Evolutionary conservation across 768 basidiomycete genomes (phyloP).

Genomic region (Lactarius trivialis): DNA sequence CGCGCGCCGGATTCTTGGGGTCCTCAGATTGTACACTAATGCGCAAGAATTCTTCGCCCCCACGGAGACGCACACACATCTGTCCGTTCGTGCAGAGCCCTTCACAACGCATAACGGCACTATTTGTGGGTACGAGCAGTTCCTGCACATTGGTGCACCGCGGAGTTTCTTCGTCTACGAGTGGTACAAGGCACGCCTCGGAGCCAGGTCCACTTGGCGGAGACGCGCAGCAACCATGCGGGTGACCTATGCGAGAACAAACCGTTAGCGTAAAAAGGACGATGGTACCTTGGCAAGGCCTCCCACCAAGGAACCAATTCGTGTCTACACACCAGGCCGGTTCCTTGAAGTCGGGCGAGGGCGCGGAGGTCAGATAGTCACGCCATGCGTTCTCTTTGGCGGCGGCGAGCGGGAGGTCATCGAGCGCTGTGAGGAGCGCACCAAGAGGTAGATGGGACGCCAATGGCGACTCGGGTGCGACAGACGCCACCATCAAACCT

Average conservation of each 20-base stretch:
- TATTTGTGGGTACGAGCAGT: conserved; percentile 33
- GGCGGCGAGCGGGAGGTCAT: conserved; percentile 48
- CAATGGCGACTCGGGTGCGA: conserved; percentile 58
- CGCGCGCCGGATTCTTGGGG: conserved; percentile 16
- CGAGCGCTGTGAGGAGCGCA: conserved; percentile 54
- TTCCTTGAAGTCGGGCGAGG: conserved; percentile 4
- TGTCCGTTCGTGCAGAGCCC: conserved; percentile 34
- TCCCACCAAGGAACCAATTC: conserved; percentile 27
- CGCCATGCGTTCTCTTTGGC: conserved; percentile 40
- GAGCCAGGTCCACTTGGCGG: conserved; percentile 5
- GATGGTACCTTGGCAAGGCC: conserved; percentile 16
- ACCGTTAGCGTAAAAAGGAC: neutral
- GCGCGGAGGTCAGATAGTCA: conserved; percentile 33
- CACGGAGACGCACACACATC: conserved; percentile 49
- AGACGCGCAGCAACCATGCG: conserved; percentile 24
- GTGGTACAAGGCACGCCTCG: conserved; percentile 40
- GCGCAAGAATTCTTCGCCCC: conserved; percentile 48
- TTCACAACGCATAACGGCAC: conserved; percentile 37
- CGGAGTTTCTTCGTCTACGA: conserved; percentile 24
- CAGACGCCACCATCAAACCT: conserved; percentile 50
- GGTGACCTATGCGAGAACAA: conserved; percentile 29
- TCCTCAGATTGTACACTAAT: conserved; percentile 36
- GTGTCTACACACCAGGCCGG: conserved; percentile 20
- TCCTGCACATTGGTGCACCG: conserved; percentile 55
- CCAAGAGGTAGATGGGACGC: conserved; percentile 48